Percentiles rank a stretch among this genome's conserved stretches.
Conservation (phyloP, 352 stramenopile genomes). For the Saprolegnia diclina region DNA sequence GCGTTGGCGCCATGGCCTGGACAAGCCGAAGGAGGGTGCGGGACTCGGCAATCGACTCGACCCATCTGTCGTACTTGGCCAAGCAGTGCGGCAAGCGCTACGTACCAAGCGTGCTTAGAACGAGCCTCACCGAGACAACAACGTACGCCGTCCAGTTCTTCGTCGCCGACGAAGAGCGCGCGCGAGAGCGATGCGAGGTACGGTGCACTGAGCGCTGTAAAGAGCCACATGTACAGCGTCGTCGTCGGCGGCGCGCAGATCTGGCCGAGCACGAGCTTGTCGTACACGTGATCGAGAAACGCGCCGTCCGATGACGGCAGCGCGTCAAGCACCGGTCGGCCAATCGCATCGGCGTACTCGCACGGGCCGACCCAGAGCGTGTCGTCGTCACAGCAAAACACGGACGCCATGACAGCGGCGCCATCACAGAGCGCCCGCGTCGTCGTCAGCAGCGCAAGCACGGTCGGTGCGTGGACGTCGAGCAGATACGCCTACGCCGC, state of each 20-base stretch:
- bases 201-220: neutral
- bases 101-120: neutral
- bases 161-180: conserved; percentile 6
- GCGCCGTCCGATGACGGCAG: neutral
- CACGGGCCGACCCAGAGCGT: neutral
- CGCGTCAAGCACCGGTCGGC: neutral
- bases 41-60: neutral
- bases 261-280: neutral
- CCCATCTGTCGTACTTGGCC: neutral
- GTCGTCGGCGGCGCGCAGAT: neutral
- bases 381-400: conserved; percentile 24
- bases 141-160: neutral
- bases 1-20: neutral
- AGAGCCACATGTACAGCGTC: conserved; percentile 24
- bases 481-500: conserved; percentile 14
- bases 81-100: neutral
- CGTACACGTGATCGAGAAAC: conserved; percentile 2
- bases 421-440: neutral
- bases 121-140: no score
- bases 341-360: neutral
- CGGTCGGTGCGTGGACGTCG: neutral
- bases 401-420: neutral
- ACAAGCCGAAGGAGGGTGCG: neutral
- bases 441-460: neutral
- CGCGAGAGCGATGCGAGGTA: conserved; percentile 9